Evolutionary conservation across 805 yeast species (phyloP), one percentile per base, ranked within the genome.

Genomic region (Danielozyma ontarioensis): DNA sequence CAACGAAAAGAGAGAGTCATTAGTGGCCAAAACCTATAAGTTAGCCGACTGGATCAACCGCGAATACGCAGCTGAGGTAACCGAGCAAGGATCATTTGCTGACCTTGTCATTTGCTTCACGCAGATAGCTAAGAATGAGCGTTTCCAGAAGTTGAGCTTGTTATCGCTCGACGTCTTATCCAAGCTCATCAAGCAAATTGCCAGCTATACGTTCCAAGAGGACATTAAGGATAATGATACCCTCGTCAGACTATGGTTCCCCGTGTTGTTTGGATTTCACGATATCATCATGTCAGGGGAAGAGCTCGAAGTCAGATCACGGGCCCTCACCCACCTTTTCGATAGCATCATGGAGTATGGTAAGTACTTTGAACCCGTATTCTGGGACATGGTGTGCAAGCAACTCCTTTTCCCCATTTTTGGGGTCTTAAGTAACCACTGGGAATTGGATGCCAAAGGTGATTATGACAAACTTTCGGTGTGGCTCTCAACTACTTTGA

Each of bases 401-500:
- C 74, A 83, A 44, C 67, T 93, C 34, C 60, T 93, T 39, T 88
- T 90, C 70, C 98, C 97, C 2, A 87, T 93, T 13, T 93, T 93
- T 59, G 78, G 79, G 13, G 83, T 87, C 5, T 68, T 93, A 44
- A 76, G 82, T 33, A 74, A 75, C 27, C 83, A 80, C 49, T 84
- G 93, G 80, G 83, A 79, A 43, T 72, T 81, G 35, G 48, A 46
- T 36, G 74, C 74, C 39, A 76, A 77, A 37, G 77, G 74, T 42
- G 76, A 74, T 44, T 84, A 80, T 45, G 98, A 90, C 55, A 94
- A 84, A 40, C 59, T 87, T 45, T 85, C 96, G 30, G 95, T 94
- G 11, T 93, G 99, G 99, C 64, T 93, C 30, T 87, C 96, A 0
- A 89, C 98, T 0, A 93, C 99, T 1, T 72, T 93, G 58, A 88